Evolutionary conservation across 257 asterid genomes (phyloP), one percentile per base, ranked within the genome.

Genomic region (Voacanga thouarsii): DNA sequence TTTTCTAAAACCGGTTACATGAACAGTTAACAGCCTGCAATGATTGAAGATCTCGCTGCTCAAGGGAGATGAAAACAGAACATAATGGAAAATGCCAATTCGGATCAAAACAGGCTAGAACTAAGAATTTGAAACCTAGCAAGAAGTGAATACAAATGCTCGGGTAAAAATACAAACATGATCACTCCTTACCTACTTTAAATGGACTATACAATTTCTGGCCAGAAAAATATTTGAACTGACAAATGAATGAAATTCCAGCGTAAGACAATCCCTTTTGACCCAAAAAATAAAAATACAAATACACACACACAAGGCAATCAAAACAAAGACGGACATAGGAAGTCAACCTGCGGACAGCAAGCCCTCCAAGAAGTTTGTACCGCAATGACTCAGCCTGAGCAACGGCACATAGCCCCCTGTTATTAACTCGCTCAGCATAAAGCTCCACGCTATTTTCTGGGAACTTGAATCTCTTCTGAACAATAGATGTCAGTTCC

Each of bases 301-400:
- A 33, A 33, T 33, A 33, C 37, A 33, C 37, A 6, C 10, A 12
- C 26, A 71, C 4, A 26, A n/a, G 19, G 3, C 2, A 69, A 43
- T 21, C 51, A 69, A 69, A 16, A 71, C 7, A 26, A 44, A 24
- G n/a, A 28, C 11, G n/a, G 57, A n/a, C 50, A 18, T 8, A 28
- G 55, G 77, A 57, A 41, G 23, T 66, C 81, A 78, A 90, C 92
- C 93, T 89, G 44, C 96, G 82, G 66, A 89, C 96, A 65, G 91
- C 96, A 77, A 89, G 91, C 53, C 96, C 96, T 73, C 93, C 96
- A 72, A 90, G 96, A 53, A 90, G 90, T 89, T 89, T 89, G 85
- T 90, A 90, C 0, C 93, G 88, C 71, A 89, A 69, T 6, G 96
- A 90, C 88, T 90, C 93, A 5, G 92, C 93, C 88, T 89, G 93